A percentile compares a stretch with the other conserved stretches of the same genome.
These are phyloP conservation scores for Didymosphaeria variabile DNA, from an alignment of 2,329 filamentous ascomycete genomes.

Conservation along the genomic window DNA sequence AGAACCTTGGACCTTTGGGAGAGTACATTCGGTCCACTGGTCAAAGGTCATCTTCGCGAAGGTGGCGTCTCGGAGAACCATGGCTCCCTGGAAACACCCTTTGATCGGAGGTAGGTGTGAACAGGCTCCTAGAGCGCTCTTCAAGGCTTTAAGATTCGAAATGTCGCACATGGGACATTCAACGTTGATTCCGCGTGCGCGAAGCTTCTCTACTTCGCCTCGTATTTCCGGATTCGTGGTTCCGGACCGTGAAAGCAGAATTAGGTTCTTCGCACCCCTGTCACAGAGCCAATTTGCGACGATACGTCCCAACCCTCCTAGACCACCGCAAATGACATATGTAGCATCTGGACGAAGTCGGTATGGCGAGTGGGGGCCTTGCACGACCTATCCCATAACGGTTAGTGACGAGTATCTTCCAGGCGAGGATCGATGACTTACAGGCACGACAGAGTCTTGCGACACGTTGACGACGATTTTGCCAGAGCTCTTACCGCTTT, in stretches of 20 bases:
- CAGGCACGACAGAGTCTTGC: slow-evolving; percentile 17
- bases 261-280: slow-evolving; percentile 27
- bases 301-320: slow-evolving; percentile 27
- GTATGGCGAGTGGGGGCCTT: background rate
- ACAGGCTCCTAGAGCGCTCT: background rate
- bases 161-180: background rate
- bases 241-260: slow-evolving; percentile 21
- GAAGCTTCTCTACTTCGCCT: background rate
- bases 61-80: slow-evolving; percentile 19
- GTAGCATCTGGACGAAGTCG: slow-evolving; percentile 20
- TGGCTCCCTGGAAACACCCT: slow-evolving; percentile 26
- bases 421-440: background rate
- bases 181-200: background rate
- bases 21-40: background rate
- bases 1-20: slow-evolving; percentile 13
- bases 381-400: background rate
- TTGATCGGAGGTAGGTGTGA: slow-evolving; percentile 20
- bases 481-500: slow-evolving; percentile 21
- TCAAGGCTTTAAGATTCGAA: background rate
- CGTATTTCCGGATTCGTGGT: too few relatives aligned
- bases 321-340: slow-evolving; percentile 29
- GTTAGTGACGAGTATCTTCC: background rate
- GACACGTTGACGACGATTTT: slow-evolving; percentile 23
- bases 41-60: slow-evolving; percentile 14
- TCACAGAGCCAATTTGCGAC: slow-evolving; percentile 24